These are phyloP conservation scores for Anaeramoeba flamelloides DNA, from an alignment of 78 protist genomes.

Conservation along the genomic window DNA sequence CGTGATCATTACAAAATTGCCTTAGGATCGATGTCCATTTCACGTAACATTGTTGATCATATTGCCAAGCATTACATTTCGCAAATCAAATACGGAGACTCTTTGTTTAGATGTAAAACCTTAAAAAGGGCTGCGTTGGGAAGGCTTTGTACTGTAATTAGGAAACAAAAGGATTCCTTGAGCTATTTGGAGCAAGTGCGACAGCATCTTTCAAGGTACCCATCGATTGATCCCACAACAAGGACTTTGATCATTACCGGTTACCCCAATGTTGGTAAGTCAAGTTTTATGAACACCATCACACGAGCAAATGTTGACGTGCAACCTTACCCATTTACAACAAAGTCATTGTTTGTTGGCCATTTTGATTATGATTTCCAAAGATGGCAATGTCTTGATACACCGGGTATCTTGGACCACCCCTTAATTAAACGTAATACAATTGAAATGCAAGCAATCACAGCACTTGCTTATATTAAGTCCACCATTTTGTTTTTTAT, in stretches of 20 bases:
- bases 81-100: slow-evolving; percentile 93
- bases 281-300: slow-evolving; percentile 82
- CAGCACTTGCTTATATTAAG: slow-evolving; percentile 95
- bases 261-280: slow-evolving; percentile 97
- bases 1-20: slow-evolving; percentile 98
- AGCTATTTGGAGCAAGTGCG: slow-evolving; percentile 95
- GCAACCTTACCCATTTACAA: slow-evolving; percentile 98
- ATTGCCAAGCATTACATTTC: slow-evolving; percentile 81
- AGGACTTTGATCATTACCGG: slow-evolving; percentile 88
- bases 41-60: slow-evolving; percentile 54
- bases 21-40: slow-evolving; percentile 76
- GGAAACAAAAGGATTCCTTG: slow-evolving; percentile 46
- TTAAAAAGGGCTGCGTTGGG: slow-evolving; percentile 99
- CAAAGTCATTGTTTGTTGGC: slow-evolving; percentile 95
- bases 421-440: slow-evolving; percentile 94
- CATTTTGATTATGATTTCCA: slow-evolving; percentile 80
- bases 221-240: slow-evolving; percentile 93
- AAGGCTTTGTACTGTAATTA: slow-evolving; percentile 26
- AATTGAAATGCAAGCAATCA: slow-evolving; percentile 98
- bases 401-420: slow-evolving; percentile 98
- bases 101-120: slow-evolving; percentile 91
- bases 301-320: slow-evolving; percentile 97
- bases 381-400: slow-evolving; percentile 95
- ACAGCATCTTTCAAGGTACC: slow-evolving; percentile 94
- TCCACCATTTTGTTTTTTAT: slow-evolving; percentile 72